Evolutionary conservation across 169 alveolate species (phyloP).

Genomic region (Babesia gibsoni): DNA sequence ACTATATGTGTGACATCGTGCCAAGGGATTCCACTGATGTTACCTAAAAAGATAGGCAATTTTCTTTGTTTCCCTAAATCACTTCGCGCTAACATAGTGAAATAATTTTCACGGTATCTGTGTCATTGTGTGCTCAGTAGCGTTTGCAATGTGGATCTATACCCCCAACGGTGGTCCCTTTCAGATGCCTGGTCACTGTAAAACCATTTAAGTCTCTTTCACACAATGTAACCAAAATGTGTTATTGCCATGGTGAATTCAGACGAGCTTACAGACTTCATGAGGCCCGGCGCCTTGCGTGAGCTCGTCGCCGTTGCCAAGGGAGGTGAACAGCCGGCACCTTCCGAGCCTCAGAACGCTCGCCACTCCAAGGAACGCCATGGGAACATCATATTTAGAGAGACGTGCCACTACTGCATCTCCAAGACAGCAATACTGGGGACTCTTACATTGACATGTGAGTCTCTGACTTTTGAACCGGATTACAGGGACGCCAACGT

Average conservation of each 20-base stretch:
- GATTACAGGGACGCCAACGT: constrained; percentile 74
- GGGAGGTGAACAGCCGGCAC: background rate
- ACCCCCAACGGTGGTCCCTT: too few species aligned
- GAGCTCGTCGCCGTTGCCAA: constrained; percentile 14
- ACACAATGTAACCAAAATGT: too few species aligned
- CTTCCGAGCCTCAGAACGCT: constrained; percentile 17
- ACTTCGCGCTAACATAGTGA: too few species aligned
- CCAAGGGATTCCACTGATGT: too few species aligned
- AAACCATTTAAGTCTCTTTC: too few species aligned
- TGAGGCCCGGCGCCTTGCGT: constrained; percentile 14
- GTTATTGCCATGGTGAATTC: background rate
- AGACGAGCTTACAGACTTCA: background rate
- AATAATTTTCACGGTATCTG: too few species aligned
- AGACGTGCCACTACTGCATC: constrained; percentile 74
- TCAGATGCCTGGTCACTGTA: too few species aligned
- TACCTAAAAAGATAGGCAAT: too few species aligned
- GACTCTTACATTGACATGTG: constrained; percentile 68
- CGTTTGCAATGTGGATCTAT: too few species aligned
- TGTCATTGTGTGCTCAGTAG: too few species aligned
- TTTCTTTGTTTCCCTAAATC: too few species aligned
- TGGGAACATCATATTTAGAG: constrained; percentile 65
- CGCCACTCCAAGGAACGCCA: background rate
- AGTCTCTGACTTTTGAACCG: constrained; percentile 75
- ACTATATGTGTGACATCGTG: too few species aligned
- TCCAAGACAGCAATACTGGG: constrained; percentile 65